Evolutionary conservation across 441 rosid genomes (phyloP).

Genomic region (Pelargonium fulgidum): DNA sequence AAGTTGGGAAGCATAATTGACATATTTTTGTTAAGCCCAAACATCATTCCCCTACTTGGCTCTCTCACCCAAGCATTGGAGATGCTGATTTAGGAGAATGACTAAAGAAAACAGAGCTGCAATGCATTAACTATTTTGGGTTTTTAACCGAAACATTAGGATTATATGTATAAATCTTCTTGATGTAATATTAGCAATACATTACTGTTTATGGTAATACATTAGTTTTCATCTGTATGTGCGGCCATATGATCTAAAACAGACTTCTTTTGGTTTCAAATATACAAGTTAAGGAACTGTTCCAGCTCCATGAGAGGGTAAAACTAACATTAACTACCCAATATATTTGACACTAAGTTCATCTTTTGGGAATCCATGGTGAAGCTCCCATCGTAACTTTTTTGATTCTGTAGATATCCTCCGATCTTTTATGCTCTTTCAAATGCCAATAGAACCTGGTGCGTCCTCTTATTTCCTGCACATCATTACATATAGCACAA

Average conservation of each 20-base stretch:
- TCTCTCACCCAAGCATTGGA: too few species aligned
- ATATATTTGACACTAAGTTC: neutral
- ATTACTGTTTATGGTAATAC: neutral
- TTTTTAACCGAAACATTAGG: too few species aligned
- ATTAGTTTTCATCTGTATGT: neutral
- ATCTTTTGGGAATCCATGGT: neutral
- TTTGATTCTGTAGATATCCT: neutral
- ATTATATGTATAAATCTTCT: neutral
- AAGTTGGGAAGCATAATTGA: too few species aligned
- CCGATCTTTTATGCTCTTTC: neutral
- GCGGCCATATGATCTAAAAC: neutral
- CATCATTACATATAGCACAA: neutral
- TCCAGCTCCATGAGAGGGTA: slow-evolving; percentile 18
- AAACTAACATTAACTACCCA: neutral
- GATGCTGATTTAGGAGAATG: too few species aligned
- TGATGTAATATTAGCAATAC: neutral
- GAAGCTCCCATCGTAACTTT: neutral
- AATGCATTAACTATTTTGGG: too few species aligned
- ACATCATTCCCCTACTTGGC: too few species aligned
- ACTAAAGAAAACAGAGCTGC: too few species aligned
- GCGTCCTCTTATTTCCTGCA: neutral
- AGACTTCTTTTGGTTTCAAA: neutral
- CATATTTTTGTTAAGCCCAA: too few species aligned
- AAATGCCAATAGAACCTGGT: neutral
- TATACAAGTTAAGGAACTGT: slow-evolving; percentile 21